Conservation (phyloP, 495 filamentous ascomycete genomes). For the Baudoinia panamericana region DNA sequence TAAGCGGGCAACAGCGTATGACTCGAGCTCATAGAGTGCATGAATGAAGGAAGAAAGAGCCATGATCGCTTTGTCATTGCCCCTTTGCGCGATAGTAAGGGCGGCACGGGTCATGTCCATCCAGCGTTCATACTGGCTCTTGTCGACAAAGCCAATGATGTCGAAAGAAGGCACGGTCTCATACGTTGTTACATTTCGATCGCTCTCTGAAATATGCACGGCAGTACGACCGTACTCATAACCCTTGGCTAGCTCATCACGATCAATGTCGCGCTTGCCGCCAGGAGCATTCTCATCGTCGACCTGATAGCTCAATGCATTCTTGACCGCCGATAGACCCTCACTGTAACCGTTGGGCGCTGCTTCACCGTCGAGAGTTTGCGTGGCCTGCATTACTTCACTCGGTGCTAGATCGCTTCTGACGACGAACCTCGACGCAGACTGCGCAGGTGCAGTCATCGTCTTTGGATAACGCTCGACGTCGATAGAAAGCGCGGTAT, state of each 20-base stretch:
- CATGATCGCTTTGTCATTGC: constrained; percentile 61
- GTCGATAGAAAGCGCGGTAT: constrained; percentile 67
- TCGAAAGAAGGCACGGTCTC: constrained; percentile 62
- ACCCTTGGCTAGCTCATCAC: constrained; percentile 76
- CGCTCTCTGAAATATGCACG: constrained; percentile 73
- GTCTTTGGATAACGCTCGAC: constrained; percentile 85
- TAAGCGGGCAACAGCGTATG: constrained; percentile 75
- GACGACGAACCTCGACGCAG: constrained; percentile 62
- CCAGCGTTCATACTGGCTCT: constrained; percentile 45
- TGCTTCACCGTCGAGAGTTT: constrained; percentile 32
- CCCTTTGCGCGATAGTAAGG: constrained; percentile 57
- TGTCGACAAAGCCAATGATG: constrained; percentile 67
- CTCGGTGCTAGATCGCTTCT: constrained; percentile 35
- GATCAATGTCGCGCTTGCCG: constrained; percentile 71
- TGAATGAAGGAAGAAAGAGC: constrained; percentile 84
- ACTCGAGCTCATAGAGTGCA: constrained; percentile 71
- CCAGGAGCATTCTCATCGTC: constrained; percentile 58
- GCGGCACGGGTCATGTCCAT: constrained; percentile 68
- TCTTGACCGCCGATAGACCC: constrained; percentile 52
- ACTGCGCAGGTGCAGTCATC: constrained; percentile 54
- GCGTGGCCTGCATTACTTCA: constrained; percentile 34
- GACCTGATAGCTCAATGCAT: constrained; percentile 65
- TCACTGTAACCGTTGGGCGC: constrained; percentile 34
- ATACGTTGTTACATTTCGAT: constrained; percentile 67
- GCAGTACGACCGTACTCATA: constrained; percentile 90